These are phyloP conservation scores for Oehlia diaphana DNA, from an alignment of 192 early-diverging fungal species.

Conservation along the genomic window DNA sequence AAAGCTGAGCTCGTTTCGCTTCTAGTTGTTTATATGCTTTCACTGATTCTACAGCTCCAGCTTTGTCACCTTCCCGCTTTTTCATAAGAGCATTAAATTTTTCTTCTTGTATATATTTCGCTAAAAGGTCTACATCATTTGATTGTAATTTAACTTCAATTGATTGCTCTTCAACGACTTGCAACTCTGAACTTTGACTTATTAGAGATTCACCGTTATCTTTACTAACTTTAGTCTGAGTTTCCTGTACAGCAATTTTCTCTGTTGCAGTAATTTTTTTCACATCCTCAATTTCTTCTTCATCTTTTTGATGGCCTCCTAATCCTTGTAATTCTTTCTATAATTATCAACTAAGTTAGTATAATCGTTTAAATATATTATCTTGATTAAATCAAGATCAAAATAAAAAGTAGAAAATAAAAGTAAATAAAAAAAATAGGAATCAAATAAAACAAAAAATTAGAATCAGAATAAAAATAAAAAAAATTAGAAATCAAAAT, in stretches of 20 bases:
- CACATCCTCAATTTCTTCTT: constrained; percentile 29
- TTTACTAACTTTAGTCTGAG: neutral
- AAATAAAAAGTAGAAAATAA: too few relatives aligned
- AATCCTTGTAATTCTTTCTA: constrained; percentile 40
- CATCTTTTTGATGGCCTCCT: constrained; percentile 24
- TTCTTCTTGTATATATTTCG: constrained; percentile 47
- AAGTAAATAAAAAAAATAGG: too few relatives aligned
- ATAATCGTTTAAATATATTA: constrained; percentile 1
- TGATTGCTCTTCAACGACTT: constrained; percentile 4
- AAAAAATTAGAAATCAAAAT: too few relatives aligned
- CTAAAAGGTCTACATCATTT: constrained; percentile 35
- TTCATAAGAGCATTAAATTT: constrained; percentile 50
- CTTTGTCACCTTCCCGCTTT: constrained; percentile 47
- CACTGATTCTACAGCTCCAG: constrained; percentile 45
- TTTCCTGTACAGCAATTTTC: constrained; percentile 17
- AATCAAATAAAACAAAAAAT: too few relatives aligned
- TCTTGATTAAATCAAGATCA: too few relatives aligned
- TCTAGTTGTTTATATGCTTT: constrained; percentile 47
- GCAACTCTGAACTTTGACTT: neutral
- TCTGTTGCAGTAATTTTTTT: neutral
- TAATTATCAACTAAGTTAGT: neutral
- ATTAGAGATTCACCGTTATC: neutral
- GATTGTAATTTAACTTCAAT: constrained; percentile 38
- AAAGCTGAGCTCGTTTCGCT: neutral
- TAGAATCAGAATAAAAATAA: too few relatives aligned